These are phyloP conservation scores for Microdochium trichocladiopsis DNA, from an alignment of 2,329 filamentous ascomycete genomes.

Conservation along the genomic window DNA sequence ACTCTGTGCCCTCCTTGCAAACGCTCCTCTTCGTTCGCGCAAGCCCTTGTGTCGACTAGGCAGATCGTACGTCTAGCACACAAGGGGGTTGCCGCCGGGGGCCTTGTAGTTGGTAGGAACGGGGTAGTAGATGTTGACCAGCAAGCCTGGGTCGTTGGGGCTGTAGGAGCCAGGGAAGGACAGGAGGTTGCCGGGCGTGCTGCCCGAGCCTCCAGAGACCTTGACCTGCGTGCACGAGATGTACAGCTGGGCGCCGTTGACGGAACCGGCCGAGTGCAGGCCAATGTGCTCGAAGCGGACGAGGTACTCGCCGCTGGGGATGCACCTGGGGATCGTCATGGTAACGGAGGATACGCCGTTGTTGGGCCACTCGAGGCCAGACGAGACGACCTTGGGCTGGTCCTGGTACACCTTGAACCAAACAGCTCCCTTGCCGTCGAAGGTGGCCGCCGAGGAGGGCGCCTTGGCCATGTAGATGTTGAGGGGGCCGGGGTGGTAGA, in stretches of 20 bases:
- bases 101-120: neutral
- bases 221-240: constrained; percentile 7
- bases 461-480: constrained; percentile 1
- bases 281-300: constrained; percentile 54
- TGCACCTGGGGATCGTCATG: constrained; percentile 42
- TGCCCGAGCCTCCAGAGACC: neutral
- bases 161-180: neutral
- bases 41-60: no score
- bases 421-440: constrained; percentile 2
- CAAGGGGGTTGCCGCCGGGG: neutral
- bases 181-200: neutral
- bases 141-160: neutral
- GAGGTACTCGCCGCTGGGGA: constrained; percentile 50
- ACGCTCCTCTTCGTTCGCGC: no score
- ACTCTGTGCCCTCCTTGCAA: no score
- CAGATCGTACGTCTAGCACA: neutral
- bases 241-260: constrained; percentile 38
- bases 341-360: neutral
- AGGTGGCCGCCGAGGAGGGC: neutral
- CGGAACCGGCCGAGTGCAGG: constrained; percentile 38
- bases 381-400: neutral
- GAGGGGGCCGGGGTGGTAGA: constrained; percentile 8
- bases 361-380: neutral
- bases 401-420: constrained; percentile 1
- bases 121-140: neutral